Base-by-base conservation (phyloP, 2,329 filamentous ascomycete genomes). In the Aspergillus sp. region DNA sequence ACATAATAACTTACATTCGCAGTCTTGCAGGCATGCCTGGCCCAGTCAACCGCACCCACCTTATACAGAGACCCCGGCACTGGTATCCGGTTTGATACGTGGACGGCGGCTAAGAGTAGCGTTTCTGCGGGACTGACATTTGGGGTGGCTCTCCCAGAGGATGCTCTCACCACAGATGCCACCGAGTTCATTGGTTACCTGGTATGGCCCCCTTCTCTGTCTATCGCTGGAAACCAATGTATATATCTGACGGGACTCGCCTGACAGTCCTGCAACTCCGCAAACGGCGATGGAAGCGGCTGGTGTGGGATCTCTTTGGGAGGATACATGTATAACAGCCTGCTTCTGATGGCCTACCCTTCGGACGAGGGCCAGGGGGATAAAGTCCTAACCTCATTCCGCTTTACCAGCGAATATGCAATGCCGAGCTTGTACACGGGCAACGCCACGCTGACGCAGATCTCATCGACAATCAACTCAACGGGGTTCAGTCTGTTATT, bases 171-270 rank as follows among this genome's bases (percentile, higher is more conserved):
- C 0, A 77, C 68, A 19, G 78, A 81, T 52, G 76, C 78, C 4
- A 78, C 74, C 46, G 85, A 87, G 66, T 87, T 85, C 62, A 83
- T 87, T 56, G 85, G 85, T 33, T 78, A 83, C 50, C 72, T 87
- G 46, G 17, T 37, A 23, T 53, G 37, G 11, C 2, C n/a, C 41
- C 41, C n/a, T 11, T 82, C 8, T 31, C 3, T 31, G 27, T 3
- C 8, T 31, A 31, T 8, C 9, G 27, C 9, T 11, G 4, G 3
- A 4, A 31, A 4, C 3, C 3, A 21, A 3, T 21, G 21, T 21
- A 21, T 21, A 21, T 21, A 3, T 3, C 21, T 21, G 21, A 21
- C 21, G 21, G 21, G 21, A 4, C 21, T 21, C 21, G 21, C 27
- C 4, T 31, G 1, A 31, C 9, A 31, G 27, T 31, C 27, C 27